phyloP scores from a whole-genome alignment of 1,139 yeast genomes.

The Taphrina sp. region DNA sequence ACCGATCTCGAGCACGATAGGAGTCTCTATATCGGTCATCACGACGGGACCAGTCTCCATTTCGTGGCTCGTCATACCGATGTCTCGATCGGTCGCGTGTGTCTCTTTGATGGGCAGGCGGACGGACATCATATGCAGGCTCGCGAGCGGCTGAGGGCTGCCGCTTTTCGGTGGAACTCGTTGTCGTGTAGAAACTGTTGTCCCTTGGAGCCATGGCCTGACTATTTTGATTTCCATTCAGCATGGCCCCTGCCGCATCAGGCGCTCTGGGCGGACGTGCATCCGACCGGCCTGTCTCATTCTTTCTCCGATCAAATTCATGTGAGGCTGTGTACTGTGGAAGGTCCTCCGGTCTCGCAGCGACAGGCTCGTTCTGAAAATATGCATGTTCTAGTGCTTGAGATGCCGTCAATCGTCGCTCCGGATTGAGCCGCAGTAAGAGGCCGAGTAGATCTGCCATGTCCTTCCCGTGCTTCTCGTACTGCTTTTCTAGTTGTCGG shows the following conservation, averaged over 20 bases:
- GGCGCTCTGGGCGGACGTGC: conserved; percentile 18
- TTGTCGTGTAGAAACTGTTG: neutral
- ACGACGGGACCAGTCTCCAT: conserved; percentile 4
- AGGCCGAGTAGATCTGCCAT: conserved; percentile 54
- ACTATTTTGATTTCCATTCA: conserved; percentile 5
- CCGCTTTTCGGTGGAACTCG: too few relatives aligned
- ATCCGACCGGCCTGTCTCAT: conserved; percentile 3
- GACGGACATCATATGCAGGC: neutral
- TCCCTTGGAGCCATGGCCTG: conserved; percentile 15
- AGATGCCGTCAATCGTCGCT: conserved; percentile 68
- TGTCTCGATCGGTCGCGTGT: conserved; percentile 4
- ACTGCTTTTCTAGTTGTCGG: conserved; percentile 57
- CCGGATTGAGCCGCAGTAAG: conserved; percentile 65
- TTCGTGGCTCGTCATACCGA: neutral
- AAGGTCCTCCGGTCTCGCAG: conserved; percentile 56
- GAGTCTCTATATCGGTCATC: neutral
- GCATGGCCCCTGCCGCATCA: conserved; percentile 28
- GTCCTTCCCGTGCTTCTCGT: conserved; percentile 46
- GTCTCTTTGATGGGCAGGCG: neutral
- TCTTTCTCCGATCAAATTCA: conserved; percentile 71
- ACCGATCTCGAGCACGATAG: neutral
- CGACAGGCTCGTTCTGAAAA: conserved; percentile 64
- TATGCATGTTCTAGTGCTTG: conserved; percentile 72
- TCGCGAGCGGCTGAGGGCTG: too few relatives aligned
- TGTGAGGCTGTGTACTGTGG: conserved; percentile 82